These are phyloP conservation scores for Annulohypoxylon maeteangense DNA, from an alignment of 495 filamentous ascomycete species.

Conservation along the genomic window DNA sequence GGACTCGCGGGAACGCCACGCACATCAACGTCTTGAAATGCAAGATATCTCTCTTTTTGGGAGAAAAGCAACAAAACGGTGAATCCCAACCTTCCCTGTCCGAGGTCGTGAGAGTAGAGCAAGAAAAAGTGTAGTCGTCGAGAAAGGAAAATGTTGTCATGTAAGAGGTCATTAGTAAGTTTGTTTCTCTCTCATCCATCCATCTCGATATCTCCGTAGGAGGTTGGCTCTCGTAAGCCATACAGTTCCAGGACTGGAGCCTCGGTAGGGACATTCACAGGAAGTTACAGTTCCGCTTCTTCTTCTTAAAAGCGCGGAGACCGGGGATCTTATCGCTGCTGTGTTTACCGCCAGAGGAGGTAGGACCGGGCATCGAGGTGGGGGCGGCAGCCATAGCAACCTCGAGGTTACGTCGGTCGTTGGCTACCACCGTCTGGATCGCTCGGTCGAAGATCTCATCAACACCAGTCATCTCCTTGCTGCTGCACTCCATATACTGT, in stretches of 20 bases:
- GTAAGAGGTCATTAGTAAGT: slow-evolving; percentile 42
- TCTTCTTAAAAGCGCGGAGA: slow-evolving; percentile 58
- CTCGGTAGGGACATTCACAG: slow-evolving; percentile 62
- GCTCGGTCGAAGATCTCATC: slow-evolving; percentile 94
- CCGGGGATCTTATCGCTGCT: slow-evolving; percentile 48
- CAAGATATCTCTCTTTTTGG: slow-evolving; percentile 23
- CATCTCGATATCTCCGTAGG: slow-evolving; percentile 27
- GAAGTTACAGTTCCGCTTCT: slow-evolving; percentile 78
- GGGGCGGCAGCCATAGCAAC: slow-evolving; percentile 47
- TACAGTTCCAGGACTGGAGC: background rate
- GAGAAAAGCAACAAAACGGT: background rate
- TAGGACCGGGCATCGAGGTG: slow-evolving; percentile 34
- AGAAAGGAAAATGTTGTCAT: slow-evolving; percentile 41
- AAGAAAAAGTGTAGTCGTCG: slow-evolving; percentile 41
- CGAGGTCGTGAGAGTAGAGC: slow-evolving; percentile 34
- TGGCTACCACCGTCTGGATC: slow-evolving; percentile 84
- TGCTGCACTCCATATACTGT: slow-evolving; percentile 95
- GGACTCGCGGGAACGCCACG: slow-evolving; percentile 35
- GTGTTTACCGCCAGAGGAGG: slow-evolving; percentile 26
- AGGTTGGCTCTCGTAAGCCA: background rate
- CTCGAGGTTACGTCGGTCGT: slow-evolving; percentile 65
- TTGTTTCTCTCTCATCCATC: slow-evolving; percentile 30
- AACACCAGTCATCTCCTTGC: slow-evolving; percentile 95
- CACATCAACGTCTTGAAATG: slow-evolving; percentile 26
- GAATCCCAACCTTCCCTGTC: slow-evolving; percentile 16